Conservation (phyloP, 2,329 filamentous ascomycete genomes). For the Tothia fuscella region DNA sequence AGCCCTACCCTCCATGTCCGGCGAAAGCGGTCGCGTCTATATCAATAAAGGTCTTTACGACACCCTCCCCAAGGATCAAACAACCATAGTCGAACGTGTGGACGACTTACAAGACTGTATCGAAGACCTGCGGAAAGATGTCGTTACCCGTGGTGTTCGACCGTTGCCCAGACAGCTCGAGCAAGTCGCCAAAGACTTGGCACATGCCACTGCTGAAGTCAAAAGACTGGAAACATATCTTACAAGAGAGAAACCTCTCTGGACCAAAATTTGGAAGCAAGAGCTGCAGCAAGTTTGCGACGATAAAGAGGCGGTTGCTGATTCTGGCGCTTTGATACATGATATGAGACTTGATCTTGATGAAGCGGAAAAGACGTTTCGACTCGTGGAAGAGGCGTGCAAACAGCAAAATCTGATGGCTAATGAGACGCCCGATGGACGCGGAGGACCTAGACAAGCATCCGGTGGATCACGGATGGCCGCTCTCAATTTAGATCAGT, state of each 20-base stretch:
- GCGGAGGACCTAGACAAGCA: slow-evolving; percentile 21
- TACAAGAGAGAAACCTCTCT: slow-evolving; percentile 82
- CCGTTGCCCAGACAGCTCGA: slow-evolving; percentile 86
- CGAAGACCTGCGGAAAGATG: slow-evolving; percentile 93
- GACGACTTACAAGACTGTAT: slow-evolving; percentile 96
- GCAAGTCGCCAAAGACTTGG: slow-evolving; percentile 77
- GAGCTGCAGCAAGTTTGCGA: slow-evolving; percentile 93
- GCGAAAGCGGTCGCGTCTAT: slow-evolving; percentile 71
- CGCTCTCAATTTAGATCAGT: slow-evolving; percentile 30
- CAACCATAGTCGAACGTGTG: slow-evolving; percentile 79
- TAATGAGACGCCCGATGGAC: slow-evolving; percentile 39
- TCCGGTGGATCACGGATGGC: slow-evolving; percentile 14
- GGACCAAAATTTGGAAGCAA: slow-evolving; percentile 99
- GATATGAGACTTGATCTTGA: slow-evolving; percentile 92
- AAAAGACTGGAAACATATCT: slow-evolving; percentile 92
- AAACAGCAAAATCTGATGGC: slow-evolving; percentile 75
- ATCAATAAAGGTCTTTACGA: slow-evolving; percentile 73
- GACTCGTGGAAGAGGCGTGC: slow-evolving; percentile 92
- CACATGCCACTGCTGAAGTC: slow-evolving; percentile 67
- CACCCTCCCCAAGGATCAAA: slow-evolving; percentile 72
- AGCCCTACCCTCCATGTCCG: slow-evolving; percentile 57
- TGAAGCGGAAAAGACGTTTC: slow-evolving; percentile 86
- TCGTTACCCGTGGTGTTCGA: slow-evolving; percentile 82
- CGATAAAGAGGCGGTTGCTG: slow-evolving; percentile 83
- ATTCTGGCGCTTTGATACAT: slow-evolving; percentile 89